Evolutionary conservation across 805 yeast species (phyloP), one percentile per base, ranked within the genome.

Genomic region (Brettanomyces bruxellensis): DNA sequence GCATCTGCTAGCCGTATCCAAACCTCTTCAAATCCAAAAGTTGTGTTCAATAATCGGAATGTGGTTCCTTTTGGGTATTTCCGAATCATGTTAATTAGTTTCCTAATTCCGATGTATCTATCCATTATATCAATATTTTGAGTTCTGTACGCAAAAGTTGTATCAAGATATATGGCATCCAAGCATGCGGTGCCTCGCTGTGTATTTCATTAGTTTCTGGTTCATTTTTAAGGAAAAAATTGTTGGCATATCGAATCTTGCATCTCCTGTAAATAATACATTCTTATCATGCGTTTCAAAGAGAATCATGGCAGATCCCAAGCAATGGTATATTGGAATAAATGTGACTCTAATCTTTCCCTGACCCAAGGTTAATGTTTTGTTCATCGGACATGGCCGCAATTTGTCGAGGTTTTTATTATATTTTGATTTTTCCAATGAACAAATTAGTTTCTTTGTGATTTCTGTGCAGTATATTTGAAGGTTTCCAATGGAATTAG

Each of bases 1-100:
- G 24, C 22, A 1, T 36, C 18, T 28, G 8, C 37, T 13, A 55
- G 7, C 34, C 50, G 44, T 18, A 34, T 28, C 56, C 59, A 56
- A 38, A 55, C 50, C n/a, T 52, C 51, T 46, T 54, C 59, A 45
- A 49, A 56, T n/a, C 56, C 56, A 13, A 47, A 43, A 3, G 35
- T 38, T 12, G 40, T 37, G 38, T 54, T 50, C 1, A 32, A 11
- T 18, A 56, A 45, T 6, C 35, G 24, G 28, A 55, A 56, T 9
- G 36, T 38, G 2, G 56, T 52, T 4, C 55, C 53, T 1, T 34
- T 28, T 0, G 59, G 57, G 37, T 53, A 56, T 18, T 8, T 2
- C 1, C 32, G 22, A 18, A 56, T 53, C 5, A 24, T 30, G 4
- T 46, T 25, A 3, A 46, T 11, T 8, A 56, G 25, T 13, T 18